phyloP scores from a whole-genome alignment of 2,329 filamentous ascomycete species.

The Ophioceras dolichostomum region DNA sequence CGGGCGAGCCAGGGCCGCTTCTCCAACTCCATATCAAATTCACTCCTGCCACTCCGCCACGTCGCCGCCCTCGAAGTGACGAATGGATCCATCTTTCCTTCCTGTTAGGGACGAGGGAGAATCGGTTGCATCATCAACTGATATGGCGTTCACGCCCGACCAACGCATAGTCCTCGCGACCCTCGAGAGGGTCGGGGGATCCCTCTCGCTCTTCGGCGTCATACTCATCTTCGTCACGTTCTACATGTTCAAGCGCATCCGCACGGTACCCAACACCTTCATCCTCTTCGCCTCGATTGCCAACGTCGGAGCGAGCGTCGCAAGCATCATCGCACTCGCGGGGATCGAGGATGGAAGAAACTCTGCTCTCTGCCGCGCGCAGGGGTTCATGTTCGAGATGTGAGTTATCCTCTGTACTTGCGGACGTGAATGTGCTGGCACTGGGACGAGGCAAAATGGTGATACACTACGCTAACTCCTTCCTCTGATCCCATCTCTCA shows the following conservation, averaged over 20 bases:
- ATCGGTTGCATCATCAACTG: not conserved
- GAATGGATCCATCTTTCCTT: too few species aligned
- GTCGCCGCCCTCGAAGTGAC: too few species aligned
- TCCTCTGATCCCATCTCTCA: constrained; percentile 17
- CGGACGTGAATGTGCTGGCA: not conserved
- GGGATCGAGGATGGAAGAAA: constrained; percentile 42
- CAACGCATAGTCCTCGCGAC: constrained; percentile 29
- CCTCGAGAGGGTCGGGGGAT: constrained; percentile 41
- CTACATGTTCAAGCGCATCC: constrained; percentile 33
- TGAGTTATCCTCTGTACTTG: constrained; percentile 36
- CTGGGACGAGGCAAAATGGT: not conserved
- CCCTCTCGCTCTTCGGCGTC: constrained; percentile 38
- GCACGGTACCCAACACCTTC: constrained; percentile 49
- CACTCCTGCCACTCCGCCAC: too few species aligned
- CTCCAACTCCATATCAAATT: too few species aligned
- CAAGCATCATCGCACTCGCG: constrained; percentile 58
- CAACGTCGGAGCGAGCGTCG: constrained; percentile 47
- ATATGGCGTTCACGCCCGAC: constrained; percentile 13
- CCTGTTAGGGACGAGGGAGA: too few species aligned
- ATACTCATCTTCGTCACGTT: constrained; percentile 40
- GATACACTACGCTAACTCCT: not conserved
- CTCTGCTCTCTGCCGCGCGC: constrained; percentile 47
- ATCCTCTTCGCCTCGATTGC: constrained; percentile 49
- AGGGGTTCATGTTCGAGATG: constrained; percentile 54
- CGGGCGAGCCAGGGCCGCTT: too few species aligned